phyloP scores from a whole-genome alignment of 1,139 yeast genomes.

The Pichia sp. region DNA sequence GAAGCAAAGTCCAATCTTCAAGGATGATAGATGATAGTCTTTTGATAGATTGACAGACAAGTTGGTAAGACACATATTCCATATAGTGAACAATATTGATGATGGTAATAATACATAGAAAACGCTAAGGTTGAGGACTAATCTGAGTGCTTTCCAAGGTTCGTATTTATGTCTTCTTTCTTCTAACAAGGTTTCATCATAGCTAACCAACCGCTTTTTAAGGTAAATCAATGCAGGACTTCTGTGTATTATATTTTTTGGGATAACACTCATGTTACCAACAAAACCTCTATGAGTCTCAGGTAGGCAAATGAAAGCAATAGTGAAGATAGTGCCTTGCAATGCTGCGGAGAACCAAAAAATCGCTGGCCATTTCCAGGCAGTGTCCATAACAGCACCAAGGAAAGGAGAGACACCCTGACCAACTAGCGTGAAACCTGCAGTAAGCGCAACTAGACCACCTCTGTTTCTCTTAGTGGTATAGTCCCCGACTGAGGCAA shows the following conservation, averaged over 20 bases:
- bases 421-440: constrained; percentile 63
- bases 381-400: constrained; percentile 56
- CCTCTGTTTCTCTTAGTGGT: constrained; percentile 60
- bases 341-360: constrained; percentile 69
- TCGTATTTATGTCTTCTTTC: constrained; percentile 23
- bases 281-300: constrained; percentile 66
- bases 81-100: constrained; percentile 55
- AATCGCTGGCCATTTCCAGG: constrained; percentile 69
- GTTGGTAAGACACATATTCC: constrained; percentile 67
- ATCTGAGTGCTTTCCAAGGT: constrained; percentile 39
- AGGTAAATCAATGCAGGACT: constrained; percentile 35
- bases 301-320: constrained; percentile 44
- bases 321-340: constrained; percentile 36
- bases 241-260: constrained; percentile 33
- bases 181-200: constrained; percentile 19
- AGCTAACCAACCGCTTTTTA: constrained; percentile 19
- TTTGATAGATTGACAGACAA: constrained; percentile 46
- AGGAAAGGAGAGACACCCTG: constrained; percentile 71
- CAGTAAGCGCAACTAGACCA: constrained; percentile 49
- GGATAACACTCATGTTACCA: constrained; percentile 57
- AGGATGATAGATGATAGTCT: constrained; percentile 42
- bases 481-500: constrained; percentile 65
- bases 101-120: constrained; percentile 37
- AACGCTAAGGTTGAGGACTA: constrained; percentile 32
- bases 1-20: constrained; percentile 57